Percentiles rank a stretch among this genome's conserved stretches.
Conservation (phyloP, 768 basidiomycete species). For the Russula foetens region DNA sequence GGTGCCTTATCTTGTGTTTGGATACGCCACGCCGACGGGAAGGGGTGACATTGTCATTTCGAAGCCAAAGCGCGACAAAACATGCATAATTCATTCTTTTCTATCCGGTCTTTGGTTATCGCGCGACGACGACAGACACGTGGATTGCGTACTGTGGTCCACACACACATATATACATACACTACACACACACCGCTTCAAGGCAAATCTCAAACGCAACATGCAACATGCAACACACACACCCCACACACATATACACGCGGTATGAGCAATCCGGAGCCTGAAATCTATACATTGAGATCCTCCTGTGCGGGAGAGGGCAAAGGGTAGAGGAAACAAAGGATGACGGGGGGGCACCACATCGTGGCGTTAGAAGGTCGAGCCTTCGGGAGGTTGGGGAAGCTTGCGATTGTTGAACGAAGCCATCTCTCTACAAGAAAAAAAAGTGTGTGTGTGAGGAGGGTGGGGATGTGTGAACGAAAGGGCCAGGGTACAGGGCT, state of each 20-base stretch:
- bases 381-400: constrained; percentile 90
- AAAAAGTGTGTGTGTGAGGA: background rate
- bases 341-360: background rate
- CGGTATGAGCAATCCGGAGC: background rate
- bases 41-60: too few relatives aligned
- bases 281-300: constrained; percentile 8
- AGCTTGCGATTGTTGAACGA: constrained; percentile 86
- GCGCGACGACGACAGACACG: background rate
- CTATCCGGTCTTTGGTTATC: background rate
- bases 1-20: too few relatives aligned
- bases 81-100: background rate
- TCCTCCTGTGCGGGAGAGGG: background rate
- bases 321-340: background rate
- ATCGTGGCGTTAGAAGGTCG: constrained; percentile 39
- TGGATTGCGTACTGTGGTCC: too few relatives aligned
- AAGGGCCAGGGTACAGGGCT: too few relatives aligned
- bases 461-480: too few relatives aligned
- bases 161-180: background rate
- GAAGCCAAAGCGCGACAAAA: too few relatives aligned
- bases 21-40: too few relatives aligned
- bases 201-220: background rate
- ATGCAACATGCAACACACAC: background rate
- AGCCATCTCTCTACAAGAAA: constrained; percentile 77
- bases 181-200: background rate
- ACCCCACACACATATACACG: background rate